Conservation (phyloP, 1,284 basidiomycete genomes). For the Puccinia coronata region DNA sequence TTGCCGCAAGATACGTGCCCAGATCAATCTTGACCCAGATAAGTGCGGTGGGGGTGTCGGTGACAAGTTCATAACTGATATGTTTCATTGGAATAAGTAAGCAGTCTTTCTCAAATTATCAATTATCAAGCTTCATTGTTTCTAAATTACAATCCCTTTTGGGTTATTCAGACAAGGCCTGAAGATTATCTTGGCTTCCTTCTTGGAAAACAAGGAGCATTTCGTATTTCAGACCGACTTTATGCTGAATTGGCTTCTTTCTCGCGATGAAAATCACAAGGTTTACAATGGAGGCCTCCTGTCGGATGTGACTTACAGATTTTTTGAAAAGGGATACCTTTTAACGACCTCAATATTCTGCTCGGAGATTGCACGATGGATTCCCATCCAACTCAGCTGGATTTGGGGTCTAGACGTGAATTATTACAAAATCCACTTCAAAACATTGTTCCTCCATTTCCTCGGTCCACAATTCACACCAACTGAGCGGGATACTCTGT, state of each 20-base stretch:
- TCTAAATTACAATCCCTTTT: background rate
- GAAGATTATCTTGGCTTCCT: background rate
- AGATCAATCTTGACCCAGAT: no score
- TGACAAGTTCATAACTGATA: background rate
- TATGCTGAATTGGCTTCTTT: background rate
- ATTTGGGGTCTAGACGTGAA: background rate
- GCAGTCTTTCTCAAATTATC: background rate
- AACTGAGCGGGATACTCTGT: no score
- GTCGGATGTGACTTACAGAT: conserved; percentile 3
- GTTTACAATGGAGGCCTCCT: background rate
- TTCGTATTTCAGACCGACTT: conserved; percentile 14
- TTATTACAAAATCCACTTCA: conserved; percentile 15
- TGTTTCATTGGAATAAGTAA: conserved; percentile 15
- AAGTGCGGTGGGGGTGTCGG: background rate
- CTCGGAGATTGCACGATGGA: background rate
- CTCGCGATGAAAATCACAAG: background rate
- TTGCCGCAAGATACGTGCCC: background rate
- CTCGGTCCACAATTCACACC: no score
- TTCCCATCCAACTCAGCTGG: conserved; percentile 19
- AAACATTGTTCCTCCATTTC: no score
- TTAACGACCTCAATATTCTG: conserved; percentile 16
- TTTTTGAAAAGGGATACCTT: conserved; percentile 24
- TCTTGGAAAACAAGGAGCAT: background rate
- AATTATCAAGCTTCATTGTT: no score
- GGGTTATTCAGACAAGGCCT: background rate